Base-by-base conservation (phyloP, 345 rosid genomes). In the Brassica rapa region DNA sequence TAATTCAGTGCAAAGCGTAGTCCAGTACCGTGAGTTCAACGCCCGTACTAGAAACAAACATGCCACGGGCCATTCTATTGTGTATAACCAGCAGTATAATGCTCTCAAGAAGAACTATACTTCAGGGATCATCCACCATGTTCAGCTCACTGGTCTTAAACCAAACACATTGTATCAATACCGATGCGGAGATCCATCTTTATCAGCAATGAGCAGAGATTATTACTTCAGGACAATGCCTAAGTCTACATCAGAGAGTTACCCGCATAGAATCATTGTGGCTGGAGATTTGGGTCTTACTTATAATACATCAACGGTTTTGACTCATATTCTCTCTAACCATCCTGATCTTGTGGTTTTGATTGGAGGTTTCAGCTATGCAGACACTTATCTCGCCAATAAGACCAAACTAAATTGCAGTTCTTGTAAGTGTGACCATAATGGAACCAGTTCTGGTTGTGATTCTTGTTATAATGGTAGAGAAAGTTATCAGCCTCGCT, bases 271-370 rank as follows among this genome's bases (percentile, higher is more conserved):
- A 78, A 84, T 95, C 56, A 86, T 86, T 6, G 79, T 95, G 16
- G 88, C 89, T 27, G 99, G 98, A 81, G 97, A 84, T 82, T 83
- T 91, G 41, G 98, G 99, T 33, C 97, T 95, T 62, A 89, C 94
- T 6, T 88, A 90, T 75, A 95, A 95, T 70, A 88, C 92, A 24
- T 88, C 94, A 62, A 84, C 94, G 10, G 86, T 86, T 11, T 49
- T 91, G 24, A 72, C 41, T 81, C 91, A 88, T 81, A 72, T 93
- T 81, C 66, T 86, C 16, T 82, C 83, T 74, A 95, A 89, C 83
- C 86, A 85, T 79, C 99, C 98, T 63, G 93, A 90, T 86, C 98
- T 95, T 57, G 84, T 89, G 67, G 61, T 95, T 68, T 75, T 95
- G 74, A 81, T 93, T 5, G 99, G 99, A 33, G 98, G 89, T 73